These are phyloP conservation scores for Mycena olivaceomarginata DNA, from an alignment of 768 basidiomycete genomes.

Conservation along the genomic window DNA sequence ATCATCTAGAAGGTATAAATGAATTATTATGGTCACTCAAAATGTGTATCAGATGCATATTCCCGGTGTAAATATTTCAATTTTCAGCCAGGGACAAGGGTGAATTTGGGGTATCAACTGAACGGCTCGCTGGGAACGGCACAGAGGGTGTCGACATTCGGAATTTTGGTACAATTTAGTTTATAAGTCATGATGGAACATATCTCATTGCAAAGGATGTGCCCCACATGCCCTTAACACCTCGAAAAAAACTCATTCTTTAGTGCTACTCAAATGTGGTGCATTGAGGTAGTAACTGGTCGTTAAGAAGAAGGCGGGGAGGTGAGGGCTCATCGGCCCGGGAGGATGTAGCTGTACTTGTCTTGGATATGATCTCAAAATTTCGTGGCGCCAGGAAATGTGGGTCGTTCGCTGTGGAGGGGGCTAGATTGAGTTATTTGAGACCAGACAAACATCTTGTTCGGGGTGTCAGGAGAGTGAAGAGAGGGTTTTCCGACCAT, in stretches of 20 bases:
- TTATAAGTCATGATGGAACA: no score
- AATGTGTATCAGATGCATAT: not conserved
- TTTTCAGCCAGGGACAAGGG: not conserved
- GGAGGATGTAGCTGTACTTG: not conserved
- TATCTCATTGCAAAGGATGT: no score
- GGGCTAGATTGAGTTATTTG: no score
- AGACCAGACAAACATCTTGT: no score
- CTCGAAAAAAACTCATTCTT: no score
- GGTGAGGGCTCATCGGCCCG: no score
- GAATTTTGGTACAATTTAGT: no score
- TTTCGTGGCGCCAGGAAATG: not conserved
- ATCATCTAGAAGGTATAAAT: conserved; percentile 1
- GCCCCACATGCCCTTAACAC: no score
- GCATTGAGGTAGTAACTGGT: no score
- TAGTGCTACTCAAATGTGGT: no score
- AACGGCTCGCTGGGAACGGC: not conserved
- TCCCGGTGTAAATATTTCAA: not conserved
- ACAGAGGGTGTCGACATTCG: not conserved
- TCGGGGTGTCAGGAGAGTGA: not conserved
- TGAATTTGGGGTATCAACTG: conserved; percentile 2
- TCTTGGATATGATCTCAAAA: not conserved
- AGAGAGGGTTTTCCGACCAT: not conserved
- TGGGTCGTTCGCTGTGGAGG: no score
- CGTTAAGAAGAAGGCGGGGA: no score
- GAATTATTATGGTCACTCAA: not conserved